Conservation (phyloP, 2,329 filamentous ascomycete species). For the Sclerotinia spermophila region DNA sequence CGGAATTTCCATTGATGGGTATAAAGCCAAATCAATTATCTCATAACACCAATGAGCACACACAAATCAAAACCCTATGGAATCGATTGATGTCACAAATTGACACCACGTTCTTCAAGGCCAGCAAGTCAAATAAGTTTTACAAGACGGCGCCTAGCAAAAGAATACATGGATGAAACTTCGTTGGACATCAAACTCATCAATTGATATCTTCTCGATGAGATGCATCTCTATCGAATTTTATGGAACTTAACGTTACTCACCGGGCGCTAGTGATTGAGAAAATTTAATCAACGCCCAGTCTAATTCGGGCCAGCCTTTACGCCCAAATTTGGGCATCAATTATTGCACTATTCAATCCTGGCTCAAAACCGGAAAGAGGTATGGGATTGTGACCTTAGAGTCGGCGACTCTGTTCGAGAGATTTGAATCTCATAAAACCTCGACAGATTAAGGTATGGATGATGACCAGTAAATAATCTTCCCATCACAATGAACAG, state of each 20-base stretch:
- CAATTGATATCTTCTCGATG: neutral
- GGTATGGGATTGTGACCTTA: neutral
- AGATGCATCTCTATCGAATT: neutral
- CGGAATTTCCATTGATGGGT: conserved; percentile 10
- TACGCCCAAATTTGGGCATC: neutral
- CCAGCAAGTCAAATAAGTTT: neutral
- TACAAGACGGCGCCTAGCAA: neutral
- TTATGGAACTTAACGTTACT: neutral
- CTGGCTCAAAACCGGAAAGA: too few relatives aligned
- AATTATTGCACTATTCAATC: neutral
- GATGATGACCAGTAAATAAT: neutral
- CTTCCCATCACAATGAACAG: neutral
- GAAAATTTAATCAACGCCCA: neutral
- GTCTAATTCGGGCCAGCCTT: too few relatives aligned
- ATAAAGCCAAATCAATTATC: neutral
- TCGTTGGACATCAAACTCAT: neutral
- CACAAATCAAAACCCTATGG: conserved; percentile 3
- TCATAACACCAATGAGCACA: too few relatives aligned
- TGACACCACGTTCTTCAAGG: neutral
- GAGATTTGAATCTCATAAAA: neutral
- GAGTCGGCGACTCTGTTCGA: neutral
- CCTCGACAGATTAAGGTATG: neutral
- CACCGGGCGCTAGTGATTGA: neutral
- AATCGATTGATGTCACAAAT: conserved; percentile 5
- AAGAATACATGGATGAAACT: neutral